Conservation (phyloP, 2,329 filamentous ascomycete genomes). For the Trichoderma sp. region DNA sequence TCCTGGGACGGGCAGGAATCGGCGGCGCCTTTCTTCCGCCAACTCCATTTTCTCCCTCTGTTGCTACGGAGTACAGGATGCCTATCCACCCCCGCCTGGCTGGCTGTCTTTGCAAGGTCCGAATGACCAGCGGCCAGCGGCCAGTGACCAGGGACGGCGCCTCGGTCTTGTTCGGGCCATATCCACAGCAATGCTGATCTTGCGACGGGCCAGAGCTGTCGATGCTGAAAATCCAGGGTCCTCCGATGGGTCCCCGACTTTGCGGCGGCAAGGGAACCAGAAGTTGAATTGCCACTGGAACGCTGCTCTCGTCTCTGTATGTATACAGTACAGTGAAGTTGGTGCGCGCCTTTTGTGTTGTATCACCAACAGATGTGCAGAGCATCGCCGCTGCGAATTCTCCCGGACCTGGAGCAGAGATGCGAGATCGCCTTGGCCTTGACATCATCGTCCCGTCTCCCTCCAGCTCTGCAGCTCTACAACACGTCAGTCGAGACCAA, state of each 20-base stretch:
- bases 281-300: background rate
- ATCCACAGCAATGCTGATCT: constrained; percentile 15
- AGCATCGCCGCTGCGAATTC: background rate
- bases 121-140: constrained; percentile 11
- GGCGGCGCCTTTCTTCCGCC: constrained; percentile 5
- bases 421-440: constrained; percentile 16
- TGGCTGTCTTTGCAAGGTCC: background rate
- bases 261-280: background rate
- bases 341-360: background rate
- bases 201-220: constrained; percentile 12
- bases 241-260: background rate
- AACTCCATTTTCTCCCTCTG: background rate
- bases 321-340: background rate
- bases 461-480: background rate
- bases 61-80: background rate
- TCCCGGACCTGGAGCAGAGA: background rate
- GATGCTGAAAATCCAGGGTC: constrained; percentile 12
- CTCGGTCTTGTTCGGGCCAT: constrained; percentile 14
- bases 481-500: constrained; percentile 3
- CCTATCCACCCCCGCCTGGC: constrained; percentile 12
- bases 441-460: constrained; percentile 11
- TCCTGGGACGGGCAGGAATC: background rate
- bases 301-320: background rate
- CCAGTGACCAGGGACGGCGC: constrained; percentile 4
- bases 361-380: constrained; percentile 5